These are phyloP conservation scores for Metschnikowia sp. DNA, from an alignment of 805 yeast species.

Conservation along the genomic window DNA sequence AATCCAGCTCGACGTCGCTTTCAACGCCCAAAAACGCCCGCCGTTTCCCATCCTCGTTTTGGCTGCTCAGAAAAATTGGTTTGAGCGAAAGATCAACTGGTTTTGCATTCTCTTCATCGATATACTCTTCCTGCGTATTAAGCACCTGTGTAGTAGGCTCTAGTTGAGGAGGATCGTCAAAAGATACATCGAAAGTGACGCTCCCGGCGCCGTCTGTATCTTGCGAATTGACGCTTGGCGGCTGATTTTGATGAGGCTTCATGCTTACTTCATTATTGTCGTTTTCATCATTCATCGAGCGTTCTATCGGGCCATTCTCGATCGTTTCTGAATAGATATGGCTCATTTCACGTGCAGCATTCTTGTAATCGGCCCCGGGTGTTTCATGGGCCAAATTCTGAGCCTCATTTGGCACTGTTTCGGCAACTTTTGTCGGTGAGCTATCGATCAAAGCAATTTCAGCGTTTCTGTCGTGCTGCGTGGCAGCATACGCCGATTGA, in stretches of 20 bases:
- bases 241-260: no score
- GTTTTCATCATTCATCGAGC: no score
- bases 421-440: conserved; percentile 5
- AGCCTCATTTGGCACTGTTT: background rate
- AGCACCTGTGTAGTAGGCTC: conserved; percentile 33
- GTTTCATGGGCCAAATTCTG: no score
- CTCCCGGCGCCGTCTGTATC: conserved; percentile 1
- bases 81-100: conserved; percentile 13
- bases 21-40: background rate
- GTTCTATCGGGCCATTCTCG: no score
- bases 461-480: background rate
- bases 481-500: background rate
- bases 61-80: conserved; percentile 22
- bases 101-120: conserved; percentile 4
- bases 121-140: conserved; percentile 26
- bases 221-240: no score
- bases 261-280: no score
- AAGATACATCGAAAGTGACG: conserved; percentile 7
- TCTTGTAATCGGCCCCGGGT: no score
- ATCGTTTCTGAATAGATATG: no score
- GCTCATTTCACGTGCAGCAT: no score
- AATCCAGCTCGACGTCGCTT: conserved; percentile 5
- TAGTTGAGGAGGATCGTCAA: background rate
- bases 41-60: conserved; percentile 8
- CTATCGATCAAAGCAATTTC: conserved; percentile 3